Evolutionary conservation across 805 yeast genomes (phyloP).

Genomic region (Lachancea dasiensis): DNA sequence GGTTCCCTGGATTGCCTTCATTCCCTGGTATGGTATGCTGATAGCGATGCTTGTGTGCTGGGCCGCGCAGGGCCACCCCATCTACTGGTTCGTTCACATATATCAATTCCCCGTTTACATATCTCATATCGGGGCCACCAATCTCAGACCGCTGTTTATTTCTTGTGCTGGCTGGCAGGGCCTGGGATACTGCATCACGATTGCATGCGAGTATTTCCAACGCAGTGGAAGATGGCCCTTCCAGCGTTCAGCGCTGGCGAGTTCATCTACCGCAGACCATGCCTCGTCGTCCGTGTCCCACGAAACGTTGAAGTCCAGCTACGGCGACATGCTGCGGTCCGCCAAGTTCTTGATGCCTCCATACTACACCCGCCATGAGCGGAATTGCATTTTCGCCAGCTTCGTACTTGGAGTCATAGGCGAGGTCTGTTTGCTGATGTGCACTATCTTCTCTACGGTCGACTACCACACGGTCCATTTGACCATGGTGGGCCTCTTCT

Average conservation of each 20-base stretch:
- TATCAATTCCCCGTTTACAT: slow-evolving; percentile 57
- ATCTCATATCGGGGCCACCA: slow-evolving; percentile 85
- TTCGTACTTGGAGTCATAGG: slow-evolving; percentile 49
- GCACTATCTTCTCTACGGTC: slow-evolving; percentile 65
- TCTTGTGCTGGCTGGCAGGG: slow-evolving; percentile 75
- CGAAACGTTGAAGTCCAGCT: slow-evolving; percentile 14
- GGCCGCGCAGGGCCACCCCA: slow-evolving; percentile 76
- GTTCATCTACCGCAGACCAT: slow-evolving; percentile 38
- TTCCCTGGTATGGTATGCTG: slow-evolving; percentile 90
- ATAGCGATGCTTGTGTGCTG: slow-evolving; percentile 72
- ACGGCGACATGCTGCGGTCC: slow-evolving; percentile 16
- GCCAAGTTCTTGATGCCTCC: slow-evolving; percentile 32
- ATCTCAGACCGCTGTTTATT: slow-evolving; percentile 77
- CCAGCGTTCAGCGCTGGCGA: slow-evolving; percentile 11
- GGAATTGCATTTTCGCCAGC: slow-evolving; percentile 37
- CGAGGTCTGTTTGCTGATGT: slow-evolving; percentile 67
- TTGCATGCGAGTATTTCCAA: slow-evolving; percentile 56
- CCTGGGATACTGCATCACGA: slow-evolving; percentile 57
- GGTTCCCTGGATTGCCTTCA: slow-evolving; percentile 59
- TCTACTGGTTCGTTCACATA: slow-evolving; percentile 48
- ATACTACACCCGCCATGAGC: slow-evolving; percentile 36
- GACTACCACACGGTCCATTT: slow-evolving; percentile 50
- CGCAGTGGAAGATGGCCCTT: slow-evolving; percentile 46
- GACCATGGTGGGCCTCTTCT: slow-evolving; percentile 67
- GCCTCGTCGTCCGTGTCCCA: slow-evolving; percentile 8